A percentile compares a stretch with the other conserved stretches of the same genome.
Evolutionary conservation across 345 rosid genomes (phyloP).

Genomic region (Pistacia integerrima): DNA sequence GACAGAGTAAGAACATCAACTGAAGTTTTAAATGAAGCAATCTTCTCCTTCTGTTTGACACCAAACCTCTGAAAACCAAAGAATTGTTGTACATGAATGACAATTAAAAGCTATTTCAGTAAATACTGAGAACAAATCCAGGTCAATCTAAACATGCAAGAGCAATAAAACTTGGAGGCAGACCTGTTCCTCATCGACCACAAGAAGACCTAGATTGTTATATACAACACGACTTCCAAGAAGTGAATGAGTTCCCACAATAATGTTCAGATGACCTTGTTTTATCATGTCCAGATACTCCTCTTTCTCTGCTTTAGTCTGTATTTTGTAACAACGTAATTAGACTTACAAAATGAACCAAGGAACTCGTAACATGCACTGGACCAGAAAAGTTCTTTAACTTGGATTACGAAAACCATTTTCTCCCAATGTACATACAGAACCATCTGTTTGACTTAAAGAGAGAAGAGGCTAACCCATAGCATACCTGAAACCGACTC

Average conservation of each 20-base stretch:
- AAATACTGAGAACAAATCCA: not conserved
- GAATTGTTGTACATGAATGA: slow-evolving; percentile 26
- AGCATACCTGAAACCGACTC: slow-evolving; percentile 89
- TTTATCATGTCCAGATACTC: slow-evolving; percentile 70
- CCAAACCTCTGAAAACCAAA: slow-evolving; percentile 78
- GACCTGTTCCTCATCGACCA: slow-evolving; percentile 99
- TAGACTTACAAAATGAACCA: slow-evolving; percentile 10
- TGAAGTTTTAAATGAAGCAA: slow-evolving; percentile 93
- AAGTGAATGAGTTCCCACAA: slow-evolving; percentile 96
- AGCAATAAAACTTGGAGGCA: slow-evolving; percentile 20
- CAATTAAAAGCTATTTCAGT: slow-evolving; percentile 11
- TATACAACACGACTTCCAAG: slow-evolving; percentile 92
- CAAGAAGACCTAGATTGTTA: slow-evolving; percentile 92
- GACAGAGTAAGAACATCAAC: slow-evolving; percentile 95
- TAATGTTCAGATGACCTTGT: slow-evolving; percentile 71
- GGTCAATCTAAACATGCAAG: slow-evolving; percentile 16
- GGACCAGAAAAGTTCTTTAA: not conserved
- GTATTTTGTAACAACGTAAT: slow-evolving; percentile 35
- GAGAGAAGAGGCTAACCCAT: slow-evolving; percentile 8
- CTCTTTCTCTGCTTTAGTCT: slow-evolving; percentile 86
- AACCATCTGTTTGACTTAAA: slow-evolving; percentile 3
- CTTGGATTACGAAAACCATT: not conserved
- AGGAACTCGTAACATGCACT: slow-evolving; percentile 3
- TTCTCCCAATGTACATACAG: too few relatives aligned
- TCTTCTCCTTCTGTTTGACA: slow-evolving; percentile 97